A percentile compares a stretch with the other conserved stretches of the same genome.
phyloP scores from a whole-genome alignment of 768 basidiomycete genomes.

The Mycena latifolia region DNA sequence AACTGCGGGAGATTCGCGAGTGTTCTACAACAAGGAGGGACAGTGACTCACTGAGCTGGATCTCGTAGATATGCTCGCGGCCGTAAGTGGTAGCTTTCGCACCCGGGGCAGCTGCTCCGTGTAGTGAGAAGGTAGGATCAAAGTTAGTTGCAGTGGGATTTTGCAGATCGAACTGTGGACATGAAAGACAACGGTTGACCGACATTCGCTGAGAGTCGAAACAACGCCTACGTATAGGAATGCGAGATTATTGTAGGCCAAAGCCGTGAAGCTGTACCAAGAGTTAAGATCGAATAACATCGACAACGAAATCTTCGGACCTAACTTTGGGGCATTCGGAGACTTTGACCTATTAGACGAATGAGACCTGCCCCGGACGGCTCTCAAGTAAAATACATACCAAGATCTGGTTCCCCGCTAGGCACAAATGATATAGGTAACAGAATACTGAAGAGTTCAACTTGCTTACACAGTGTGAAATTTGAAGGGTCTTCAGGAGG shows the following conservation, averaged over 20 bases:
- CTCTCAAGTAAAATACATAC: not conserved
- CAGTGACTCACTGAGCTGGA: conserved; percentile 17
- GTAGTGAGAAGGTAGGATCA: conserved; percentile 8
- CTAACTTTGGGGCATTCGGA: conserved; percentile 5
- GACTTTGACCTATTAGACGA: not conserved
- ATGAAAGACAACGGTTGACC: not conserved
- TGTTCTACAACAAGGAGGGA: not conserved
- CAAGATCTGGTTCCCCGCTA: not conserved
- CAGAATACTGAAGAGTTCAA: not conserved
- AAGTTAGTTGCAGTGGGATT: not conserved
- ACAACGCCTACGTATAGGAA: conserved; percentile 1
- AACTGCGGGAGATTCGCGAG: not conserved
- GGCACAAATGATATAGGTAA: not conserved
- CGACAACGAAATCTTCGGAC: not conserved
- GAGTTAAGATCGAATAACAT: not conserved
- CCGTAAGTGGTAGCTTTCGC: conserved; percentile 12
- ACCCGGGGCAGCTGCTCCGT: not conserved
- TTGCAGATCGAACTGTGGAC: conserved; percentile 9
- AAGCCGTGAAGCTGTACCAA: conserved; percentile 4
- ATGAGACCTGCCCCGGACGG: not conserved
- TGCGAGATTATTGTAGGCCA: conserved; percentile 12
- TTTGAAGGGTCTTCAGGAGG: not conserved
- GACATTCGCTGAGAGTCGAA: not conserved
- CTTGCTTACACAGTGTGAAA: not conserved
- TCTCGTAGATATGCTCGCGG: conserved; percentile 23